Base-by-base conservation (phyloP, 2,329 filamentous ascomycete genomes). In the Aureobasidium mangrovei region DNA sequence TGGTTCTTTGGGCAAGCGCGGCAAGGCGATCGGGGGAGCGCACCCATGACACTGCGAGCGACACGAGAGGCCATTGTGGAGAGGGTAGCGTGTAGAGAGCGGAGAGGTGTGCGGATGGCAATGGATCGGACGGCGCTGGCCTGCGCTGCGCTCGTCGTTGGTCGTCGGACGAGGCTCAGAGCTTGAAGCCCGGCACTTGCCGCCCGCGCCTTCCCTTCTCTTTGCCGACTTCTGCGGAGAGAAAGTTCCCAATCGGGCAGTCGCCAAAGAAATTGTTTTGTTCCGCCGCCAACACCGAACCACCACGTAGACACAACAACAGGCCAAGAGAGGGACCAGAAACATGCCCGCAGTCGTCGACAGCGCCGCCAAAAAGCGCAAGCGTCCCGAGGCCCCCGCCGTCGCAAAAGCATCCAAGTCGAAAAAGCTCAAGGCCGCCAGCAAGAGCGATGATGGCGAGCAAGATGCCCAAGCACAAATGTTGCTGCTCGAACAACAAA, bases 61-160 rank as follows among this genome's bases (percentile, higher is more conserved):
- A 97, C 82, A 81, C 91, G 89, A 77, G 89, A 95, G 81, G 91
- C 91, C 91, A 97, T 97, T 86, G 79, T 87, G 74, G 81, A 70
- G 75, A 75, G 73, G 74, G 76, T 77, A 77, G 74, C 70, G 70
- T 68, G 62, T 26, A 49, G 46, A 38, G 46, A 54, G 53, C 44
- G 53, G 53, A 54, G 53, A 48, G 42, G 44, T 27, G 53, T 39
- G 18, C 31, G 45, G 39, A 36, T 29, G 40, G 40, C 40, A 53
- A 36, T 43, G 39, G 32, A 53, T 35, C 32, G 1, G 18, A 18
- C 47, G 39, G 46, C 18, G 31, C 39, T 35, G 40, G 29, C 40
- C 40, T 29, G 29, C 39, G 26, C 26, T 36, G 47, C 48, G 12
- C 29, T 42, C 39, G n/a, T 53, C 39, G 48, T 28, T 27, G 40